phyloP scores from a whole-genome alignment of 352 stramenopile species.

The Albugo candida region DNA sequence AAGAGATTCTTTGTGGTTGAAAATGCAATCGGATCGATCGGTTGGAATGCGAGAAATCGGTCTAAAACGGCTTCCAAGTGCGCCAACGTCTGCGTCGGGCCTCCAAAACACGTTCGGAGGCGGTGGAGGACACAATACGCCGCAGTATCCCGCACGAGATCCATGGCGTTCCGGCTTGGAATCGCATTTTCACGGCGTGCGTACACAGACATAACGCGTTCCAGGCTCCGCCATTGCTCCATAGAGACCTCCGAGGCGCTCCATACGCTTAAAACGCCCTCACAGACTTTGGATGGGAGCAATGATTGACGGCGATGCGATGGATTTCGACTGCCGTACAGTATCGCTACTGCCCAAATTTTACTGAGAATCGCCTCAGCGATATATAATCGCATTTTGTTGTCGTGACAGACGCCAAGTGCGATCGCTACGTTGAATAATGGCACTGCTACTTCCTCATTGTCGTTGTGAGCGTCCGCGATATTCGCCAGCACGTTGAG shows the following conservation, averaged over 20 bases:
- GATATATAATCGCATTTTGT: no score
- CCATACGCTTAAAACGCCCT: constrained; percentile 8
- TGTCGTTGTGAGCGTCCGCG: no score
- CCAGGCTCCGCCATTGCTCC: constrained; percentile 5
- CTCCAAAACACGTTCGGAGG: constrained; percentile 55
- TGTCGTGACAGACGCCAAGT: no score
- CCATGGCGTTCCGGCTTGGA: constrained; percentile 3
- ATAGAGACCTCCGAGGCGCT: constrained; percentile 1
- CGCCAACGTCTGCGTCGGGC: constrained; percentile 51
- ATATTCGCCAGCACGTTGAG: no score
- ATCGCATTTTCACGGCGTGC: not conserved
- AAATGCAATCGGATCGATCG: not conserved
- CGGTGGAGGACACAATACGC: constrained; percentile 51
- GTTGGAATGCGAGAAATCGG: constrained; percentile 20
- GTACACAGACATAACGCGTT: no score
- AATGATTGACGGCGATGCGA: no score
- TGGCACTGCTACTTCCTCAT: no score
- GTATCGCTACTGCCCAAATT: not conserved
- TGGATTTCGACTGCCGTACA: not conserved
- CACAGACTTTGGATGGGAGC: constrained; percentile 1
- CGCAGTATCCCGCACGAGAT: constrained; percentile 24
- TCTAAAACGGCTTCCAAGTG: constrained; percentile 21
- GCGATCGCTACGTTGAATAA: no score
- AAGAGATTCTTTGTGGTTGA: not conserved
- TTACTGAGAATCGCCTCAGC: no score